Evolutionary conservation across 768 basidiomycete genomes (phyloP).

Genomic region (Porphyrellus cyaneotinctus): DNA sequence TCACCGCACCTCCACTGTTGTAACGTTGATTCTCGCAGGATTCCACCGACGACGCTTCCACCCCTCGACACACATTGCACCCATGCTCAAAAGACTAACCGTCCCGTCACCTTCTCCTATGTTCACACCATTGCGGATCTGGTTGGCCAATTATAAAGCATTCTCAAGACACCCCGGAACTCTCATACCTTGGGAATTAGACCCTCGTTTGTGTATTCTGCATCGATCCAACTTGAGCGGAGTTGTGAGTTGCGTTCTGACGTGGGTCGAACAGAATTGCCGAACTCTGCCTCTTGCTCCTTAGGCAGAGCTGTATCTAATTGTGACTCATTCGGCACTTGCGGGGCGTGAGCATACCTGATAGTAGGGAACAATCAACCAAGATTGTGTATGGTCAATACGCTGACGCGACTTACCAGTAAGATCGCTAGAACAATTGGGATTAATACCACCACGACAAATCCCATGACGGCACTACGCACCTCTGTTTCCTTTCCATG

Average conservation of each 20-base stretch:
- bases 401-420: conserved; percentile 53
- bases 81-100: conserved; percentile 77
- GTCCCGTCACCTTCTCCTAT: conserved; percentile 97
- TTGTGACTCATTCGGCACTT: conserved; percentile 59
- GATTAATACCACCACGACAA: not conserved
- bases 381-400: not conserved
- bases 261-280: conserved; percentile 41
- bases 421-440: conserved; percentile 59
- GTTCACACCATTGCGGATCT: conserved; percentile 82
- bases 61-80: conserved; percentile 95
- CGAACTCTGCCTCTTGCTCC: conserved; percentile 39
- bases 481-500: conserved; percentile 95
- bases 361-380: not conserved
- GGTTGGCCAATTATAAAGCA: not conserved
- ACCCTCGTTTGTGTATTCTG: conserved; percentile 66
- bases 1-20: conserved; percentile 74
- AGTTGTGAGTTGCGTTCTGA: conserved; percentile 50
- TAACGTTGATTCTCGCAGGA: conserved; percentile 80
- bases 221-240: conserved; percentile 79
- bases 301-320: conserved; percentile 45
- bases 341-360: conserved; percentile 70
- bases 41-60: conserved; percentile 92
- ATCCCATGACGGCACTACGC: conserved; percentile 17
- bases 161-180: not conserved
- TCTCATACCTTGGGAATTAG: conserved; percentile 49